phyloP scores from a whole-genome alignment of 208 protist genomes.

The Trypanosoma vivax region DNA sequence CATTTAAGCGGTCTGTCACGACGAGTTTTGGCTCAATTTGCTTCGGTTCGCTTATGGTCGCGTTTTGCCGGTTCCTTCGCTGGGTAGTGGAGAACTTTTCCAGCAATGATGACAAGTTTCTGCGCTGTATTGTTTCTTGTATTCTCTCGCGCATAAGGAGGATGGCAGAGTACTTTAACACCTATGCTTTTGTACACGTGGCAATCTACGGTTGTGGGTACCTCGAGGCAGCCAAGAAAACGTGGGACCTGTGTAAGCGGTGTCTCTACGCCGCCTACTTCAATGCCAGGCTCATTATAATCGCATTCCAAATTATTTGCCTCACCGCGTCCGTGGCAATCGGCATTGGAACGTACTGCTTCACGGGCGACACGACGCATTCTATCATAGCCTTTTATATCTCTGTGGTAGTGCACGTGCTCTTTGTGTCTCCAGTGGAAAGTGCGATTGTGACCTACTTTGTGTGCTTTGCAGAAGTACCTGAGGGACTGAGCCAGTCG shows the following conservation, averaged over 20 bases:
- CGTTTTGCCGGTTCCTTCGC: conserved; percentile 53
- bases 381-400: conserved; percentile 29
- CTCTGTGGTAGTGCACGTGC: conserved; percentile 35
- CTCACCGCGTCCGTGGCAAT: not conserved
- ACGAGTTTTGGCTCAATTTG: conserved; percentile 85
- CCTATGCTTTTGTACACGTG: conserved; percentile 86
- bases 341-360: conserved; percentile 11
- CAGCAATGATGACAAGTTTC: conserved; percentile 25
- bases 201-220: conserved; percentile 87
- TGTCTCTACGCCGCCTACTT: conserved; percentile 69
- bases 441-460: conserved; percentile 71
- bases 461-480: conserved; percentile 82
- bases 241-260: conserved; percentile 53
- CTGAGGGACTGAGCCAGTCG: conserved; percentile 49
- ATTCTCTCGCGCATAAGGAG: conserved; percentile 50
- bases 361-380: conserved; percentile 16
- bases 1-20: conserved; percentile 65
- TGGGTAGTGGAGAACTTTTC: conserved; percentile 7
- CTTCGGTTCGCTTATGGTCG: conserved; percentile 78
- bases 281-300: conserved; percentile 61
- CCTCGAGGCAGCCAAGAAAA: conserved; percentile 61
- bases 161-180: conserved; percentile 80
- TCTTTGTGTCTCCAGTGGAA: conserved; percentile 43
- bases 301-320: conserved; percentile 31
- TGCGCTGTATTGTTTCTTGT: conserved; percentile 44